Evolutionary conservation across 2,329 filamentous ascomycete genomes (phyloP), one percentile per base, ranked within the genome.

Genomic region (Colletotrichum plurivorum): DNA sequence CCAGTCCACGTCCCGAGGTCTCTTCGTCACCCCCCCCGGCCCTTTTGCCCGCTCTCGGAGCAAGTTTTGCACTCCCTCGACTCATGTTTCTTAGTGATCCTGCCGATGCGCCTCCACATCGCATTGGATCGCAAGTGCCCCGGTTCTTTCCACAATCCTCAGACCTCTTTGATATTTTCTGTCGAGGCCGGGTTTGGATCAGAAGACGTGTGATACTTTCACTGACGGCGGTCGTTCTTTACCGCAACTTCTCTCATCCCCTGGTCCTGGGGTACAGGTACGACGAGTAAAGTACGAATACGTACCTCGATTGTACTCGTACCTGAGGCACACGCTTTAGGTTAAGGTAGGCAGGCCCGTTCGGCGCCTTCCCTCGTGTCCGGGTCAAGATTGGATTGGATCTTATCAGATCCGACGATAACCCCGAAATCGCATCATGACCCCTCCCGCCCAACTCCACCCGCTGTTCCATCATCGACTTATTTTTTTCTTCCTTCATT

Each of bases 391-490:
- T 63, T 78, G 72, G n/a, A 15, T n/a, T 43, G 41, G 76, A 86
- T 86, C 84, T 86, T 85, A 86, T 86, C 83, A 79, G 84, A 86
- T 86, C 83, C 78, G 73, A 78, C 83, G 84, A 87, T 87, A 84
- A 84, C 73, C 82, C 69, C 69, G 69, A 71, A 71, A 62, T 59
- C 62, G 61, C 69, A 70, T 45, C 57, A 65, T 59, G 56, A 54
- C 58, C 52, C 57, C 67, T 57, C 64, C 39, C 18, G 31, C 36
- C 51, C 22, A 45, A 41, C 51, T 49, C 63, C 67, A 58, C 63
- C 49, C 41, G 31, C 16, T 59, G 39, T 62, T 27, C 31, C 64
- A 60, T 63, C 58, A 39, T 56, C 31, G 58, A 58, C 36, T 25
- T 27, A n/a, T 49, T 59, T 53, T 43, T 43, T 43, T 46, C 57